phyloP scores from a whole-genome alignment of 2,329 filamentous ascomycete species.

The Aspergillus sojae region DNA sequence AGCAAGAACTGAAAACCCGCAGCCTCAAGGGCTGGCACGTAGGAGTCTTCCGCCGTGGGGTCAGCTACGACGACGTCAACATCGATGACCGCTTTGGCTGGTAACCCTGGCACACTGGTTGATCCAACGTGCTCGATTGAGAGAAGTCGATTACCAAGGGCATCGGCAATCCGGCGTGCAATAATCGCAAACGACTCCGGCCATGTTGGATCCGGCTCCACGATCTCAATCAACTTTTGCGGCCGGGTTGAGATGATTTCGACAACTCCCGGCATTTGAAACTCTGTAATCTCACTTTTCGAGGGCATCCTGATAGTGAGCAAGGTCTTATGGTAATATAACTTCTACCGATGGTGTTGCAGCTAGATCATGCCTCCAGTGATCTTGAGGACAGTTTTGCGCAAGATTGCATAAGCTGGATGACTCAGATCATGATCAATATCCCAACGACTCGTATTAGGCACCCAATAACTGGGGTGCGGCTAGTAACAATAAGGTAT shows the following conservation, averaged over 20 bases:
- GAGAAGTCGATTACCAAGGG: constrained; percentile 23
- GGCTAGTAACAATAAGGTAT: constrained; percentile 1
- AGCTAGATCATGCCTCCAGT: neutral
- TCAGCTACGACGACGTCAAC: constrained; percentile 53
- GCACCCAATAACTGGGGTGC: neutral
- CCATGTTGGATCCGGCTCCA: constrained; percentile 29
- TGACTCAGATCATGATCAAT: neutral
- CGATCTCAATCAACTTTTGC: constrained; percentile 22
- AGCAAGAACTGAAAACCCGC: constrained; percentile 51
- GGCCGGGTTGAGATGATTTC: constrained; percentile 5
- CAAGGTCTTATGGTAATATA: neutral
- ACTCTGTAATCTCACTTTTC: neutral
- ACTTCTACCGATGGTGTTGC: neutral
- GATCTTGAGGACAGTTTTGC: neutral
- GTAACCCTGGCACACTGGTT: constrained; percentile 53
- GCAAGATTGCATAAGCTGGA: neutral
- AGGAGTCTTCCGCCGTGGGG: constrained; percentile 44
- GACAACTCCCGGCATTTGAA: neutral
- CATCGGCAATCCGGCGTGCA: constrained; percentile 23
- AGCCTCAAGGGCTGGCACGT: constrained; percentile 47
- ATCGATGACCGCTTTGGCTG: constrained; percentile 57
- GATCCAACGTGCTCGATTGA: constrained; percentile 53
- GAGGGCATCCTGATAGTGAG: neutral
- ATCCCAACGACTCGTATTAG: neutral
- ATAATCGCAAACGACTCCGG: constrained; percentile 20